phyloP scores from a whole-genome alignment of 23 red algal genomes.

The Chondrus crispus region DNA sequence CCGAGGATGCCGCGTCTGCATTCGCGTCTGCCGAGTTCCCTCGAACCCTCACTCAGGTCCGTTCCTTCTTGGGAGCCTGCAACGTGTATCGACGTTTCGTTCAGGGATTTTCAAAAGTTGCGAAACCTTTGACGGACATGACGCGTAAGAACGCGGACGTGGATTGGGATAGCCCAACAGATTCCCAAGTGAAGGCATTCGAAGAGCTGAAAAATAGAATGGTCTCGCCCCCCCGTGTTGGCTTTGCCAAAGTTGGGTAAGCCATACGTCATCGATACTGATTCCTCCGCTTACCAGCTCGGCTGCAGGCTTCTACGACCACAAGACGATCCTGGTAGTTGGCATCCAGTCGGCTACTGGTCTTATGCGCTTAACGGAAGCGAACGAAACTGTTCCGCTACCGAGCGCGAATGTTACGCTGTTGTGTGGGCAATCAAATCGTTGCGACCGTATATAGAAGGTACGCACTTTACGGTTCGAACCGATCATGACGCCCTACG shows the following conservation, averaged over 20 bases:
- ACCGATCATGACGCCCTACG: background rate
- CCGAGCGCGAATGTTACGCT: slow-evolving; percentile 10
- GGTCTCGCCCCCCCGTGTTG: background rate
- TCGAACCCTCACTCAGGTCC: slow-evolving; percentile 7
- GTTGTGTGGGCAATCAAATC: slow-evolving; percentile 10
- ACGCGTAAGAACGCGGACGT: background rate
- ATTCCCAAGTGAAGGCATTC: background rate
- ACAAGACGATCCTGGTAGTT: background rate
- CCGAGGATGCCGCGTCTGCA: background rate
- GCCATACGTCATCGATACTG: background rate
- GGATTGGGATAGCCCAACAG: background rate
- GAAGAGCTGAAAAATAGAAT: background rate
- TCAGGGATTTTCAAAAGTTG: slow-evolving; percentile 16
- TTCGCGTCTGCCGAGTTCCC: background rate
- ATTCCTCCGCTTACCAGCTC: background rate
- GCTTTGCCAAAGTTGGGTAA: background rate
- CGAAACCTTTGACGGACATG: slow-evolving; percentile 13
- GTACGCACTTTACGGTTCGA: background rate
- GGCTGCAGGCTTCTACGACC: slow-evolving; percentile 14
- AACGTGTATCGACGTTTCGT: slow-evolving; percentile 47
- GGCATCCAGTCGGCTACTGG: slow-evolving; percentile 7
- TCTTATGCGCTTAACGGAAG: slow-evolving; percentile 6
- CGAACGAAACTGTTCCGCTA: slow-evolving; percentile 26
- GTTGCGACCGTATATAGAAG: slow-evolving; percentile 4
- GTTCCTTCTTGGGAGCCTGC: slow-evolving; percentile 16